Evolutionary conservation across 2,329 filamentous ascomycete species (phyloP).

Genomic region (Aspergillus eucalypticola): DNA sequence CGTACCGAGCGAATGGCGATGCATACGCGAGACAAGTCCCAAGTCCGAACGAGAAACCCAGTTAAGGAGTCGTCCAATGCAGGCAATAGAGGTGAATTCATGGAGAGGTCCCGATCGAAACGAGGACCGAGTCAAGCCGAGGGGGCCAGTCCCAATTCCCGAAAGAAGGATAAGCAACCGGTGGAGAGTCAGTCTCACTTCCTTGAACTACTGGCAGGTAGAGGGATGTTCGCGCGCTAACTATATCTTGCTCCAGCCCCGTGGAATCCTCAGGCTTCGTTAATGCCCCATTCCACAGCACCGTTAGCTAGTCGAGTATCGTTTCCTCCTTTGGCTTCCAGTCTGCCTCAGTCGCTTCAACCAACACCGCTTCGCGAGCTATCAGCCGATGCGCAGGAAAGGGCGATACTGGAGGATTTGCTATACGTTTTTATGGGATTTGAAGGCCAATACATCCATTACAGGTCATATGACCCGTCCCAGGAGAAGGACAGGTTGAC

Average conservation of each 20-base stretch:
- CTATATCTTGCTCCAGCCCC: constrained; percentile 34
- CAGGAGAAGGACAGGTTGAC: constrained; percentile 84
- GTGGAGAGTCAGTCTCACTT: constrained; percentile 30
- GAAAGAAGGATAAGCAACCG: constrained; percentile 37
- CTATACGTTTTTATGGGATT: constrained; percentile 97
- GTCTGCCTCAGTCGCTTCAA: constrained; percentile 68
- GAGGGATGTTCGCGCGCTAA: constrained; percentile 15
- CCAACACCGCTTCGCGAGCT: constrained; percentile 69
- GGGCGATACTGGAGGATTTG: constrained; percentile 83
- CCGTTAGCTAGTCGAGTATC: constrained; percentile 72
- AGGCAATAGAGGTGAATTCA: constrained; percentile 35
- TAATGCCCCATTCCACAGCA: constrained; percentile 68
- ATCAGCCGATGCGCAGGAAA: constrained; percentile 79
- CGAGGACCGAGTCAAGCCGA: constrained; percentile 26
- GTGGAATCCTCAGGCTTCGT: constrained; percentile 79
- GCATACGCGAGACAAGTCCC: constrained; percentile 64
- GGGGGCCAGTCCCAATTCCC: constrained; percentile 26
- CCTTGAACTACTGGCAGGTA: background rate
- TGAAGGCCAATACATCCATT: constrained; percentile 96
- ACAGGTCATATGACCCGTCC: constrained; percentile 74
- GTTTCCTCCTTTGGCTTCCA: constrained; percentile 61
- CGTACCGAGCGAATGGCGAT: constrained; percentile 49
- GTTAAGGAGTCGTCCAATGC: constrained; percentile 42
- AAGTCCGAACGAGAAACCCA: constrained; percentile 62
- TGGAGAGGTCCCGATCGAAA: constrained; percentile 35